A percentile compares a stretch with the other conserved stretches of the same genome.
These are phyloP conservation scores for Backusella mclennaniae DNA, from an alignment of 192 early-diverging fungal species.

Conservation along the genomic window DNA sequence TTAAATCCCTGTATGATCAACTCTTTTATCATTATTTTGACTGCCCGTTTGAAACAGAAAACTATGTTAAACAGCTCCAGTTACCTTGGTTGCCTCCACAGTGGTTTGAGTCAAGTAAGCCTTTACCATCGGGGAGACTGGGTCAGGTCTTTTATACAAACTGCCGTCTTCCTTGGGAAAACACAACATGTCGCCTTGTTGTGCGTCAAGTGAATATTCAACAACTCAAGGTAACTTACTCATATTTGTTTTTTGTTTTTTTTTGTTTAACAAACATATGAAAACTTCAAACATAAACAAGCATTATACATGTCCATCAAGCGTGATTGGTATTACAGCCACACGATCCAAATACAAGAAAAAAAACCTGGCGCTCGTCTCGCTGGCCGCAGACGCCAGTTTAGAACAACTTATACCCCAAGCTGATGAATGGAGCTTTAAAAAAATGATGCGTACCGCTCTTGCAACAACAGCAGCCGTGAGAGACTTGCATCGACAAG, in stretches of 20 bases:
- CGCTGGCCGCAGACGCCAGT: background rate
- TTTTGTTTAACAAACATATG: background rate
- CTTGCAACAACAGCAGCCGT: background rate
- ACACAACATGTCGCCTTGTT: background rate
- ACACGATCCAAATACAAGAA: background rate
- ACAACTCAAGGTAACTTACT: background rate
- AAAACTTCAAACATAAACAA: background rate
- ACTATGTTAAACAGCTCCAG: background rate
- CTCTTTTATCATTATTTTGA: slow-evolving; percentile 9
- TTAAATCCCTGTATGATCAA: slow-evolving; percentile 1
- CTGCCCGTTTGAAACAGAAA: background rate
- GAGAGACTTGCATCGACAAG: background rate
- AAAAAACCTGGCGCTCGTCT: background rate
- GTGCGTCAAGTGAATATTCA: background rate
- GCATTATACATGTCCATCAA: background rate
- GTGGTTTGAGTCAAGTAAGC: background rate
- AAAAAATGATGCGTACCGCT: background rate
- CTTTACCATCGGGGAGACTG: background rate
- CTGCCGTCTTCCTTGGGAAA: background rate
- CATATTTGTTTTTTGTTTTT: too few species aligned
- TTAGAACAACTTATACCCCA: slow-evolving; percentile 7
- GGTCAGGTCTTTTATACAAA: background rate
- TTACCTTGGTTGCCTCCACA: background rate
- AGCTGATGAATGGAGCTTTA: background rate
- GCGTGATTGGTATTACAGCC: slow-evolving; percentile 2